Base-by-base conservation (phyloP, 1,284 basidiomycete genomes). In the Somion occarium region DNA sequence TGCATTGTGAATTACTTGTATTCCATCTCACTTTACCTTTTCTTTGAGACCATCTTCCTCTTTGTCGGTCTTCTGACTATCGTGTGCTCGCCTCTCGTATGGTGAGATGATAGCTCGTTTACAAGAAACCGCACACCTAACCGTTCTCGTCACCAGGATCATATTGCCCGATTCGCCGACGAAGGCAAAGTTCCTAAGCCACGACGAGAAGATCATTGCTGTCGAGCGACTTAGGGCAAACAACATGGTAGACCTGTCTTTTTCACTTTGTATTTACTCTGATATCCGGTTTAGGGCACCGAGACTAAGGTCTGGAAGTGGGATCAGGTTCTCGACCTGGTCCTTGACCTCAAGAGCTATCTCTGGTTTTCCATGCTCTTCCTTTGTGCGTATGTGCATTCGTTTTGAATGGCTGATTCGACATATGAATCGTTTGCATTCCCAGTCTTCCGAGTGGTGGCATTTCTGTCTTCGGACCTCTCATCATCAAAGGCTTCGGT, bases 61-160 rank as follows among this genome's bases (percentile, higher is more conserved):
- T 77, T 78, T 64, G 73, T 76, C 51, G 78, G 76, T 26, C 61
- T 69, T 7, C 56, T 78, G 42, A 73, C 75, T 5, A 58, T 76
- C 19, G 69, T 65, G n/a, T 64, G 65, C 27, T 73, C 71, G 15
- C 75, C 75, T 0, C 53, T 78, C 48, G 69, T 79, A 18, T 69
- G 66, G 69, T 77, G 58, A 34, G 67, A n/a, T 37, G 5, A 13
- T 24, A 24, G 13, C 3, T 7, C 23, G 22, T 23, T 43, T 23
- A 5, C 23, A 20, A 18, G 12, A 22, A 12, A 23, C 23, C 2
- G 2, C 9, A 15, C 3, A 19, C 39, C 20, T 43, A 37, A 34
- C 41, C 45, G 13, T 34, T 23, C 22, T 38, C 20, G 1, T 37
- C 9, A 2, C 18, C 45, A 69, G 69, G 53, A 61, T 73, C 41